Evolutionary conservation across 2,329 filamentous ascomycete genomes (phyloP).

Genomic region (Verticillium albo-atrum): DNA sequence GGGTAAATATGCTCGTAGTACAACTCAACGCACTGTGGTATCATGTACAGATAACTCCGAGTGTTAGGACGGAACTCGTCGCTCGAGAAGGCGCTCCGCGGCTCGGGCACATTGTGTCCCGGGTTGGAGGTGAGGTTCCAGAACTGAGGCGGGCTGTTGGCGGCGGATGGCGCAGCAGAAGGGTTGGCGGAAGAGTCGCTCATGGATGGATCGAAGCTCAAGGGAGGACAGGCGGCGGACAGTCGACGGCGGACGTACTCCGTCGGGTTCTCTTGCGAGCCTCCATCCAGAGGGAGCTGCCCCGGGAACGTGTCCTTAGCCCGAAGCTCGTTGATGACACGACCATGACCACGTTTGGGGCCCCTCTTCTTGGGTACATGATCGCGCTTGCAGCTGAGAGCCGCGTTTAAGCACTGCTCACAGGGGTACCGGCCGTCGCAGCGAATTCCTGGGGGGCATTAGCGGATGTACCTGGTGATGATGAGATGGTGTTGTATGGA

Average conservation of each 20-base stretch:
- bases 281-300: constrained; percentile 20
- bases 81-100: constrained; percentile 31
- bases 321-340: constrained; percentile 58
- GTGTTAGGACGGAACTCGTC: constrained; percentile 36
- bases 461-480: neutral
- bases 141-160: constrained; percentile 20
- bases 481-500: neutral
- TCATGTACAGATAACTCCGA: constrained; percentile 39
- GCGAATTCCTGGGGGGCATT: constrained; percentile 30
- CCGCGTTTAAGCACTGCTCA: constrained; percentile 55
- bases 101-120: constrained; percentile 24
- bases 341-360: constrained; percentile 57
- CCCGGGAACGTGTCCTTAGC: constrained; percentile 33
- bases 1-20: constrained; percentile 60
- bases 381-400: constrained; percentile 59
- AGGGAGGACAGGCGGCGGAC: constrained; percentile 12
- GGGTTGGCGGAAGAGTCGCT: constrained; percentile 12
- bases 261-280: constrained; percentile 17
- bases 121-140: constrained; percentile 25
- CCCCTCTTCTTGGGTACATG: constrained; percentile 61
- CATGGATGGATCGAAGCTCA: constrained; percentile 12
- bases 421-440: constrained; percentile 47
- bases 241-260: constrained; percentile 19
- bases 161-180: constrained; percentile 9
- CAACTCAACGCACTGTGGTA: constrained; percentile 54